These are phyloP conservation scores for Aspergillus incahuasiensis DNA, from an alignment of 495 filamentous ascomycete species.

Conservation along the genomic window DNA sequence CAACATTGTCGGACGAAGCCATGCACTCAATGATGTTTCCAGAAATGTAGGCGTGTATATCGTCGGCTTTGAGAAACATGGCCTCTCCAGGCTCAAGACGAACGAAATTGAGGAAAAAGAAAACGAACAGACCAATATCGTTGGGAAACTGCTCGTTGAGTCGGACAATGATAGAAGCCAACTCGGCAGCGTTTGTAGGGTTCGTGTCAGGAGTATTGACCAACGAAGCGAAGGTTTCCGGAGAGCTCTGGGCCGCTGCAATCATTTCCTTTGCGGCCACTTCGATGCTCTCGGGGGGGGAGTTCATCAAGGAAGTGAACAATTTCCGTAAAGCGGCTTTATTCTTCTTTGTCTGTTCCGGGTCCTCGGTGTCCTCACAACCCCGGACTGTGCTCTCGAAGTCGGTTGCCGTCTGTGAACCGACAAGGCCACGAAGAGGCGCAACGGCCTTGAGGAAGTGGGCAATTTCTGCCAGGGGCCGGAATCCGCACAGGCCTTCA, in stretches of 20 bases:
- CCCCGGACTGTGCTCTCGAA: conserved; percentile 67
- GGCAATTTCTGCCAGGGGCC: conserved; percentile 76
- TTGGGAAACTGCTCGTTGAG: conserved; percentile 72
- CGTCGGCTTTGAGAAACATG: conserved; percentile 92
- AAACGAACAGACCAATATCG: conserved; percentile 72
- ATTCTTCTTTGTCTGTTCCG: conserved; percentile 56
- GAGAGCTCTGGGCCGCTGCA: conserved; percentile 55
- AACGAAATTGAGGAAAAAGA: conserved; percentile 81
- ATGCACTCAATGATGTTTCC: conserved; percentile 99
- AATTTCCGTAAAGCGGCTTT: conserved; percentile 72
- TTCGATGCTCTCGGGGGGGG: conserved; percentile 59
- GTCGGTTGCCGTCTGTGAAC: conserved; percentile 56
- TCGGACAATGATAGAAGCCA: conserved; percentile 70
- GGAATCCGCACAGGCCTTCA: conserved; percentile 93
- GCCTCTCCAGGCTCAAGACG: conserved; percentile 81
- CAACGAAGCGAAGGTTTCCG: conserved; percentile 38
- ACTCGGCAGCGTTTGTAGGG: conserved; percentile 43
- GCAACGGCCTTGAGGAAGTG: conserved; percentile 77
- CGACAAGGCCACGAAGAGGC: conserved; percentile 70
- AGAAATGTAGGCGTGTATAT: conserved; percentile 93
- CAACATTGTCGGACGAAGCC: conserved; percentile 96
- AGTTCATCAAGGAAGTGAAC: conserved; percentile 78
- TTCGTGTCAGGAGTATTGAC: conserved; percentile 32
- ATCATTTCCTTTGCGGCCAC: conserved; percentile 63
- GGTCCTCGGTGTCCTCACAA: conserved; percentile 57